Conservation (phyloP, 2,329 filamentous ascomycete species). For the Metarhizium robertsii region DNA sequence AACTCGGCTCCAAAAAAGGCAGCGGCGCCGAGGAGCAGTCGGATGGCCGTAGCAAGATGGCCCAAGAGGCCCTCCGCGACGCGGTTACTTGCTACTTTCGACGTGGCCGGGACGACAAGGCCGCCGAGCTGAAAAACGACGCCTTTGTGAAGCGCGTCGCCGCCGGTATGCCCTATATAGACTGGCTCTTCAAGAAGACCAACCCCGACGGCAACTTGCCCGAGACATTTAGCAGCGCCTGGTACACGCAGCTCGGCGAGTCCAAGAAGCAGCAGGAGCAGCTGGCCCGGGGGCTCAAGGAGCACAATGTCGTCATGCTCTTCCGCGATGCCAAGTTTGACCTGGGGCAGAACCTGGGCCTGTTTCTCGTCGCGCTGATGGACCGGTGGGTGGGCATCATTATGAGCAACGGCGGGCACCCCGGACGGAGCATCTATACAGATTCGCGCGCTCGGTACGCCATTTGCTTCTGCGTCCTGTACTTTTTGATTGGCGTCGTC, state of each 20-base stretch:
- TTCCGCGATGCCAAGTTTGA: constrained; percentile 26
- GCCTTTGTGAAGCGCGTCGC: constrained; percentile 13
- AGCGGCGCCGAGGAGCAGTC: constrained; percentile 8
- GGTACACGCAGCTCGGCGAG: constrained; percentile 25
- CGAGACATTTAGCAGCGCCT: constrained; percentile 22
- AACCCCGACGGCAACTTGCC: constrained; percentile 16
- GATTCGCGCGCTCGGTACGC: constrained; percentile 22
- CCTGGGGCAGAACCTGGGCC: constrained; percentile 25
- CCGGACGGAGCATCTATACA: constrained; percentile 19
- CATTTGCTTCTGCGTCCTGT: constrained; percentile 28
- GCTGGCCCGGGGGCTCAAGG: constrained; percentile 25
- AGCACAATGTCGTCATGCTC: constrained; percentile 27
- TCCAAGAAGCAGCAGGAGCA: constrained; percentile 24
- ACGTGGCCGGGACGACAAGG: background rate
- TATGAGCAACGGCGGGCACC: constrained; percentile 20
- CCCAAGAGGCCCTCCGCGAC: constrained; percentile 18
- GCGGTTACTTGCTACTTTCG: background rate
- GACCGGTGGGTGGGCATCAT: constrained; percentile 28
- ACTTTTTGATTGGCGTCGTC: constrained; percentile 30
- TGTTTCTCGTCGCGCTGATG: constrained; percentile 29
- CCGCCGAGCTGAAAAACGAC: background rate
- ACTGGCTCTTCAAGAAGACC: constrained; percentile 27
- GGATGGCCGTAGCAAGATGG: constrained; percentile 7
- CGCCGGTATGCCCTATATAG: constrained; percentile 21
- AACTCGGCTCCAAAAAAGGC: constrained; percentile 9